Evolutionary conservation across 192 early-diverging fungal species (phyloP), one percentile per base, ranked within the genome.

Genomic region (Coemansia sp.): DNA sequence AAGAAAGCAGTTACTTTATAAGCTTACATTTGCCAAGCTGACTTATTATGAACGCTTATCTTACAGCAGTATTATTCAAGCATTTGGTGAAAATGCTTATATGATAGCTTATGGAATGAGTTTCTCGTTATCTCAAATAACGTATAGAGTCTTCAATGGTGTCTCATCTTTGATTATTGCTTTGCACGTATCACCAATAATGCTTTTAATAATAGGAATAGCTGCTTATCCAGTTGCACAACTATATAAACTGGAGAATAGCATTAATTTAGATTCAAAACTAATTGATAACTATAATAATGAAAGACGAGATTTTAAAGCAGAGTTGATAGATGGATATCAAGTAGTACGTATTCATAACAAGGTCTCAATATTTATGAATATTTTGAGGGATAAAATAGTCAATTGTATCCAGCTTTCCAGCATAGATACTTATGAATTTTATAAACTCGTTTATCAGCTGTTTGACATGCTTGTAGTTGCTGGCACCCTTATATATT

Each of bases 321-420:
- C 23, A 30, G 54, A 56, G 16, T 3, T 56, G 14, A 18, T 45
- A 12, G 42, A 45, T 23, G 54, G 54, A 0, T 26, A 56, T n/a
- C 16, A 56, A 6, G 14, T 56, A 14, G 8, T 56, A n/a, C 41
- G 54, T 15, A 56, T 56, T 5, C 54, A 56, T 19, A 16, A 45
- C 13, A 45, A 56, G 30, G 31, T 16, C 5, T 10, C 33, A 8
- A 20, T 19, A 10, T 56, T 56, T 56, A 18, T 56, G 5, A 28
- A 26, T 28, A 28, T 2, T 9, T n/a, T 48, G n/a, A 14, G 11
- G 28, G 26, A 13, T 19, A 31, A 48, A 28, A 28, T n/a, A 14
- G 5, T 14, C 46, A 31, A 6, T 11, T 28, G 30, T 48, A 26
- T 26, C 4, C 23, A 26, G 23, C 23, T 26, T 26, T 26, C 23